Evolutionary conservation across 768 basidiomycete species (phyloP).

Genomic region (Macrolepiota fuliginosa): DNA sequence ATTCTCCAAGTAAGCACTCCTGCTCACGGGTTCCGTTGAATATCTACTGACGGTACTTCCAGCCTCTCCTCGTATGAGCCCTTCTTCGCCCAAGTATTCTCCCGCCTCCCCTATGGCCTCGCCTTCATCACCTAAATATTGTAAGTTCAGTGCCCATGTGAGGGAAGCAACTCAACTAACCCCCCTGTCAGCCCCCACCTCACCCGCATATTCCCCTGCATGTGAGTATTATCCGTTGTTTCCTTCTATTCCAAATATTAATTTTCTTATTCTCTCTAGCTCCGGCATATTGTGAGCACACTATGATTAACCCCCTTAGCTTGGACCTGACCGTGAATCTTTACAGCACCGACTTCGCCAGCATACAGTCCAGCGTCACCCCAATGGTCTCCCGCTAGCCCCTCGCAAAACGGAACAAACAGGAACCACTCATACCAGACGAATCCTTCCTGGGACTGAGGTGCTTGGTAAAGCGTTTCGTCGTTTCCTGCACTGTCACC

Average conservation of each 20-base stretch:
- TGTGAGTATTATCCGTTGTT: slow-evolving; percentile 50
- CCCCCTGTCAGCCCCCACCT: slow-evolving; percentile 65
- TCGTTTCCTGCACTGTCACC: slow-evolving; percentile 1
- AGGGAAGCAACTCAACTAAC: slow-evolving; percentile 11
- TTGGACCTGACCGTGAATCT: slow-evolving; percentile 15
- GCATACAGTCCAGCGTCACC: slow-evolving; percentile 86
- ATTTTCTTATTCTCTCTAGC: slow-evolving; percentile 35
- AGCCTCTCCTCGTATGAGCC: slow-evolving; percentile 84
- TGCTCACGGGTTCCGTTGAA: slow-evolving; percentile 15
- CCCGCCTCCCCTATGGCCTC: slow-evolving; percentile 90
- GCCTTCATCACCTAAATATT: slow-evolving; percentile 90
- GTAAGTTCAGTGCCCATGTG: slow-evolving; percentile 42
- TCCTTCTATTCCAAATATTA: neutral
- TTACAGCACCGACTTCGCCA: slow-evolving; percentile 75
- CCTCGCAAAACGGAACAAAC: slow-evolving; percentile 52
- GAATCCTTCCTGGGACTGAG: slow-evolving; percentile 53
- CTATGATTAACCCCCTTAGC: neutral
- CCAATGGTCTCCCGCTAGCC: slow-evolving; percentile 80
- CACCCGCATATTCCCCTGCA: slow-evolving; percentile 84
- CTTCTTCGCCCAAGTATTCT: slow-evolving; percentile 89
- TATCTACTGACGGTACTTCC: slow-evolving; percentile 21
- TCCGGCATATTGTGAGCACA: slow-evolving; percentile 71
- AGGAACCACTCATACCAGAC: slow-evolving; percentile 45
- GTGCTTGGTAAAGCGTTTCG: slow-evolving; percentile 2
- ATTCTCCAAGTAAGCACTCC: slow-evolving; percentile 72